phyloP scores from a whole-genome alignment of 2,329 filamentous ascomycete species.

The Trichoderma harzianum region DNA sequence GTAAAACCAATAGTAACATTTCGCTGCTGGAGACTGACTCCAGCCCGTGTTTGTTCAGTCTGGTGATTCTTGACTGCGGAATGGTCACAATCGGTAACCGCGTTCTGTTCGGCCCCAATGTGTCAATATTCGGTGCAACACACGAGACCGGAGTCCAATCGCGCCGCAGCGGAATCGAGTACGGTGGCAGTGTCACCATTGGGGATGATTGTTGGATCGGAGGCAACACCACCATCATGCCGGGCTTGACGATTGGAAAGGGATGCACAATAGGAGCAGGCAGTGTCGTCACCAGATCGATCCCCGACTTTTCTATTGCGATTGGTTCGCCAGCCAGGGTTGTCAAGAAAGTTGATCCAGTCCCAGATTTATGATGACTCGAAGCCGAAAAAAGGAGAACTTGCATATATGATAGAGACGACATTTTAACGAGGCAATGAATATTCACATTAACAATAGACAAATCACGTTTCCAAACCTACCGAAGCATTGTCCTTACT shows the following conservation, averaged over 20 bases:
- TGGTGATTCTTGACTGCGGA: constrained; percentile 70
- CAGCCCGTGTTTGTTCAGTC: constrained; percentile 27
- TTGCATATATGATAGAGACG: constrained; percentile 3
- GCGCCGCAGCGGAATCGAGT: constrained; percentile 46
- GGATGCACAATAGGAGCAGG: constrained; percentile 51
- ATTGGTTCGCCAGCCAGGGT: constrained; percentile 48
- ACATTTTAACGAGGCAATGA: constrained; percentile 7
- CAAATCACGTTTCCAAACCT: neutral
- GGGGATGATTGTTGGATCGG: constrained; percentile 57
- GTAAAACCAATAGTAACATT: neutral
- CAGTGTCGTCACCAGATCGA: constrained; percentile 47
- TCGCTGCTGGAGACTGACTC: neutral
- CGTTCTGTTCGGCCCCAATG: constrained; percentile 68
- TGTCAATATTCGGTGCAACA: constrained; percentile 66
- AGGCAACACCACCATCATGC: constrained; percentile 47
- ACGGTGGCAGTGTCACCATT: constrained; percentile 44
- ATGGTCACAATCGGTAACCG: constrained; percentile 66
- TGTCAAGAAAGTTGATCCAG: constrained; percentile 43
- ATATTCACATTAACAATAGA: neutral
- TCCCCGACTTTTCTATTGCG: constrained; percentile 47
- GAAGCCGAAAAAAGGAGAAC: neutral
- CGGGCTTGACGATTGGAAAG: constrained; percentile 51
- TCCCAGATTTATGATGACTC: constrained; percentile 29
- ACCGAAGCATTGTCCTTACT: neutral
- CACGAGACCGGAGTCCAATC: constrained; percentile 64